Evolutionary conservation across 305 asterid genomes (phyloP), one percentile per base, ranked within the genome.

Genomic region (Ilex paraguariensis): DNA sequence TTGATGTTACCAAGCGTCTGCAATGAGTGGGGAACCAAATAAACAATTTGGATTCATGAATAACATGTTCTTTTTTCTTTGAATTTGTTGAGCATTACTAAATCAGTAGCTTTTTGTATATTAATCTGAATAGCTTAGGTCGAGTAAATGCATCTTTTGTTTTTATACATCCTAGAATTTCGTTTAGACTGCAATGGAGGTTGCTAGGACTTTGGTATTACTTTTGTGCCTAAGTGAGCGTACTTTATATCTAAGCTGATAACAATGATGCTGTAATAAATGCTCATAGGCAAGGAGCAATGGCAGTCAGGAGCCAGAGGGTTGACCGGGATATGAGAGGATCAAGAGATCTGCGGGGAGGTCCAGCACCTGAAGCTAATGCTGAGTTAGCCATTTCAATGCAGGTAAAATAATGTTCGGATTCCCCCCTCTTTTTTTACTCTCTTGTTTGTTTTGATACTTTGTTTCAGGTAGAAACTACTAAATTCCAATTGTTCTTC

Each of bases 351-450:
- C 33, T 21, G 32, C 68, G 55, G 36, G 59, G 15, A 48, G 40
- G 8, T 56, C 59, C 11, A 13, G 8, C 40, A 50, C 82, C 68
- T 54, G 79, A 69, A 74, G 75, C 79, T 56, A 75, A 77, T 68
- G 73, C 84, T 2, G 81, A 62, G 68, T 56, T 78, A 59, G 72
- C 77, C 39, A 68, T 71, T 71, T 78, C 79, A 58, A 70, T 76
- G 81, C 84, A 79, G 90, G 86, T 82, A 80, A 31, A 44, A 31
- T 53, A 31, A 12, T 17, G 16, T 45, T 55, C 52, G 10, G 56
- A 2, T 21, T 21, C 58, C 32, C 65, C 49, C 10, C 14, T 36
- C 69, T 11, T 53, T 31, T 46, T 3, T 42, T 11, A 42, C 10
- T 42, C 48, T 42, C 10, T 7, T 42, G 10, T 42, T 42, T 42